These are phyloP conservation scores for Candida manassasensis DNA, from an alignment of 805 yeast species.

Conservation along the genomic window DNA sequence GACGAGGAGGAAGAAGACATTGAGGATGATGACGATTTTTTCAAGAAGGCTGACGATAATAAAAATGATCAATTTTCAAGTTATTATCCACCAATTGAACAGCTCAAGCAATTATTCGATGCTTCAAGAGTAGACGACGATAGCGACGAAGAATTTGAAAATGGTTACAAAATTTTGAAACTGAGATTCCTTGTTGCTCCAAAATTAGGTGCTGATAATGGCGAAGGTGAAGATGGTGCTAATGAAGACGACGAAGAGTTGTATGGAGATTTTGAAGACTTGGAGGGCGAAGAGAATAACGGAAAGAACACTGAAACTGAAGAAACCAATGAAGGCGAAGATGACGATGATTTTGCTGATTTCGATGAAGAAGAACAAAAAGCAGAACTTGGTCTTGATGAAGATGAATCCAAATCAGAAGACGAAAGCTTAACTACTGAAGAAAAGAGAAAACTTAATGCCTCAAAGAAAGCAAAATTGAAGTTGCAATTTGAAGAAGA, in stretches of 20 bases:
- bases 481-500: slow-evolving; percentile 87
- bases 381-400: slow-evolving; percentile 36
- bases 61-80: slow-evolving; percentile 33
- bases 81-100: slow-evolving; percentile 36
- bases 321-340: slow-evolving; percentile 28
- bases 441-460: slow-evolving; percentile 74
- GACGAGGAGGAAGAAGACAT: slow-evolving; percentile 38
- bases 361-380: slow-evolving; percentile 48
- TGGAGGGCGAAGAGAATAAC: slow-evolving; percentile 32
- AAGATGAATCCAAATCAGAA: slow-evolving; percentile 38
- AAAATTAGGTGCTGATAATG: slow-evolving; percentile 30
- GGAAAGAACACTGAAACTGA: slow-evolving; percentile 23
- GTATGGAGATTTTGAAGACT: slow-evolving; percentile 55
- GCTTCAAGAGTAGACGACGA: slow-evolving; percentile 20
- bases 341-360: slow-evolving; percentile 45
- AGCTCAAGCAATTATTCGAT: slow-evolving; percentile 44
- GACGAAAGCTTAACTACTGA: slow-evolving; percentile 51
- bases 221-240: slow-evolving; percentile 16
- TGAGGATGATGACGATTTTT: slow-evolving; percentile 50
- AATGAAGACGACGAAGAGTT: slow-evolving; percentile 42
- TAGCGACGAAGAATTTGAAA: slow-evolving; percentile 36
- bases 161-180: slow-evolving; percentile 38
- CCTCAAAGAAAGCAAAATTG: slow-evolving; percentile 83
- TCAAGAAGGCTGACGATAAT: slow-evolving; percentile 41
- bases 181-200: slow-evolving; percentile 54